Base-by-base conservation (phyloP, 1,139 yeast species). In the Candida neerlandica region DNA sequence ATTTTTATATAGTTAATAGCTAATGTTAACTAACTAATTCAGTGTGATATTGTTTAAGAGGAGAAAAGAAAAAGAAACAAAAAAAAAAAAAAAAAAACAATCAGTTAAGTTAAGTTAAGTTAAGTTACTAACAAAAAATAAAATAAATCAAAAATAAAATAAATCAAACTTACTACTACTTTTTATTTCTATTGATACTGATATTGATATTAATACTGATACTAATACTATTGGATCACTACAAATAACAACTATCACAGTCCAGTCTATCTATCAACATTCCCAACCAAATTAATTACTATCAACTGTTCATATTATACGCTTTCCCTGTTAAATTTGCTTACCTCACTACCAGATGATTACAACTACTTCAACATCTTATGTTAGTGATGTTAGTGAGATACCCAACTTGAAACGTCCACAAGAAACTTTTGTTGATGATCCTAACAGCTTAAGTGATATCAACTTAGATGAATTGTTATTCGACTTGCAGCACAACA, bases 361-460 rank as follows among this genome's bases (percentile, higher is more conserved):
- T 37, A 33, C 39, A 9, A 42, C 44, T 33, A 42, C 44, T 2
- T 19, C 44, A 16, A 30, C 44, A 19, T 42, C 55, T n/a, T 50
- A 23, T 39, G 49, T 52, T 18, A 49, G 51, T 37, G 64, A 63
- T 43, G 48, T 53, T 4, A 51, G 54, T 44, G 79, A 73, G 26
- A 62, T 75, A 44, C 78, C 77, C 51, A 47, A 23, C 41, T 67
- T 75, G 55, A 75, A 74, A 52, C 67, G 65, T 9, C 62, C 67
- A 3, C 70, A 63, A 47, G 77, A 74, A 52, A 75, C 80, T 19
- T 75, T 75, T 59, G 73, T 66, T 29, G 81, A 75, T 58, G 78
- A 69, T 18, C 80, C 81, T 2, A 56, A 54, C 27, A 58, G 64
- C 21, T 53, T 73, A 10, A 70, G 65, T 6, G 80, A 74, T 43